phyloP scores from a whole-genome alignment of 768 basidiomycete species.

The Boletus pseudopeckii region DNA sequence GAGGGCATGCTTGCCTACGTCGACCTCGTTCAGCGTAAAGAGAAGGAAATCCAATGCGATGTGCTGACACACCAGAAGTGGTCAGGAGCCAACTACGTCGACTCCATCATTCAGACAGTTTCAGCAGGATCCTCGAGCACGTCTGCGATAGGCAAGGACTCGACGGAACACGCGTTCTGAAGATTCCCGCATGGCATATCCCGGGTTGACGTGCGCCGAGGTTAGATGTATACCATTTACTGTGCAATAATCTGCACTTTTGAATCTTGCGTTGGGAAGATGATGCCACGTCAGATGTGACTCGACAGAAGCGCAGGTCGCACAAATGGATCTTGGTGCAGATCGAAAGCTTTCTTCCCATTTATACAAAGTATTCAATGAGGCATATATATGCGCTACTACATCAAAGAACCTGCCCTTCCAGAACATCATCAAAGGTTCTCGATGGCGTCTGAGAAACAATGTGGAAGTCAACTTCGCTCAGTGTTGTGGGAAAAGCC shows the following conservation, averaged over 20 bases:
- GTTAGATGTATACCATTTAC: slow-evolving; percentile 3
- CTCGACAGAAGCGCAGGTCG: slow-evolving; percentile 6
- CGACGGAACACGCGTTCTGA: slow-evolving; percentile 84
- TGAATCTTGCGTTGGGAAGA: not conserved
- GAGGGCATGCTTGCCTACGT: slow-evolving; percentile 95
- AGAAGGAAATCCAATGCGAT: slow-evolving; percentile 85
- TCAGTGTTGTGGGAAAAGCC: slow-evolving; percentile 5
- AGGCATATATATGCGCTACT: not conserved
- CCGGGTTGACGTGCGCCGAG: not conserved
- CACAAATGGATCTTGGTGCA: slow-evolving; percentile 11
- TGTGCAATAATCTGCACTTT: not conserved
- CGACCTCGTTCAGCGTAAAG: slow-evolving; percentile 80
- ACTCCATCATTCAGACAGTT: slow-evolving; percentile 77
- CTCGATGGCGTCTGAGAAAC: not conserved
- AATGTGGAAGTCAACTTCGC: slow-evolving; percentile 3
- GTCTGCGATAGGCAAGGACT: slow-evolving; percentile 78
- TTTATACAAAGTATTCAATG: not conserved
- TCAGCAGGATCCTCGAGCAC: slow-evolving; percentile 89
- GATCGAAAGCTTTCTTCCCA: slow-evolving; percentile 4
- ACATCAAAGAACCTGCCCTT: slow-evolving; percentile 3
- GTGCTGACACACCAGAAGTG: slow-evolving; percentile 95
- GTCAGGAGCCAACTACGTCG: slow-evolving; percentile 91
- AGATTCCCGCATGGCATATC: not conserved
- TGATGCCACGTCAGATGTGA: slow-evolving; percentile 2
- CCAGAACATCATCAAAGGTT: not conserved